These are phyloP conservation scores for Aspergillus haitiensis DNA, from an alignment of 495 filamentous ascomycete genomes.

Conservation along the genomic window DNA sequence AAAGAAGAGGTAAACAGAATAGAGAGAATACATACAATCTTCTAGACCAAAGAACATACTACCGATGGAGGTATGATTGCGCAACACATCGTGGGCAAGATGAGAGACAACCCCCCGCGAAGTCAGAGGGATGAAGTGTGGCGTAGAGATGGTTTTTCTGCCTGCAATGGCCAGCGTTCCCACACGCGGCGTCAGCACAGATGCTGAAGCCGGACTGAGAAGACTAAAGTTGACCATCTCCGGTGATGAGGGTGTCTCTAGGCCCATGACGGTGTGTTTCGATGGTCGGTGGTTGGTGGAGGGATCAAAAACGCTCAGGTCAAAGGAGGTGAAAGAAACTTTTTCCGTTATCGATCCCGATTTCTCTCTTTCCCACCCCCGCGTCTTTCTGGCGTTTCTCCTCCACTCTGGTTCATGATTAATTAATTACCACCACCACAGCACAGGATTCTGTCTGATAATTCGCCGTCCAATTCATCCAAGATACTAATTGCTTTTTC, in stretches of 20 bases:
- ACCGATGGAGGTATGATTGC: constrained; percentile 59
- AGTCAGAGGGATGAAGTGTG: constrained; percentile 73
- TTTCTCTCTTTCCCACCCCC: neutral
- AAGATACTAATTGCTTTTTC: too few species aligned
- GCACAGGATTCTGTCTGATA: too few species aligned
- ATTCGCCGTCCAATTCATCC: too few species aligned
- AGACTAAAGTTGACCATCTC: constrained; percentile 38
- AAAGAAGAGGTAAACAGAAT: constrained; percentile 4
- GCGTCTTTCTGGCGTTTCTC: neutral
- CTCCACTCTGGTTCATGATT: neutral
- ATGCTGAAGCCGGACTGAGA: constrained; percentile 25
- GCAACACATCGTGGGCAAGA: constrained; percentile 79
- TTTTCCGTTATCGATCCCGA: neutral
- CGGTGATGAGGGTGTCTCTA: constrained; percentile 19
- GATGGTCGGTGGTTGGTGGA: constrained; percentile 17
- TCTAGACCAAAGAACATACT: constrained; percentile 83
- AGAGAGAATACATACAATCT: constrained; percentile 69
- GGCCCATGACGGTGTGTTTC: constrained; percentile 29
- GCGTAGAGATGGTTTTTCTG: constrained; percentile 67
- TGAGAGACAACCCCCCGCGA: constrained; percentile 86
- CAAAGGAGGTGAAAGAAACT: neutral
- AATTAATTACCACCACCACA: too few species aligned
- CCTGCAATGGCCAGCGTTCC: constrained; percentile 63
- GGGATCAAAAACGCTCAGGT: neutral
- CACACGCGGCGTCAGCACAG: constrained; percentile 50